Percentiles rank a stretch among this genome's conserved stretches.
These are phyloP conservation scores for Madurella fahalii DNA, from an alignment of 2,329 filamentous ascomycete species.

Conservation along the genomic window DNA sequence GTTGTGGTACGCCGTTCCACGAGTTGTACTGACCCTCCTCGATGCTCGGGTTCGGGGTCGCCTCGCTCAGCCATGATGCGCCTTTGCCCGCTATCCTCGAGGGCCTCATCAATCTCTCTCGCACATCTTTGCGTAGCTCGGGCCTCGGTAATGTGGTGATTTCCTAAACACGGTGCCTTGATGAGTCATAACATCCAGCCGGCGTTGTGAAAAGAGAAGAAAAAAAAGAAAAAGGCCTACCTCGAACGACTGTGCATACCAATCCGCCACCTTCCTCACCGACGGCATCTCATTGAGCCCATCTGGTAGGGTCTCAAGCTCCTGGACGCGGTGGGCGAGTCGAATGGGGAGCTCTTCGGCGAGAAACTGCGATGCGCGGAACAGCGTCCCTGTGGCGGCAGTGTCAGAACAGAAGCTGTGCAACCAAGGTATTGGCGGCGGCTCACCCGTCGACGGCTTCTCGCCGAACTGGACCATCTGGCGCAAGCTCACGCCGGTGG, in stretches of 20 bases:
- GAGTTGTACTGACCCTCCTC: constrained; percentile 75
- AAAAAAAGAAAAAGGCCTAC: constrained; percentile 53
- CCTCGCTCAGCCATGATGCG: constrained; percentile 66
- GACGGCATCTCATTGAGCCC: constrained; percentile 97
- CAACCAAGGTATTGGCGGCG: background rate
- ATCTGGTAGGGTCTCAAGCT: constrained; percentile 87
- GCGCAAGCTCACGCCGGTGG: constrained; percentile 89
- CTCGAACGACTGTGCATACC: constrained; percentile 99
- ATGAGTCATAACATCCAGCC: constrained; percentile 30
- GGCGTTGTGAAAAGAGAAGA: background rate
- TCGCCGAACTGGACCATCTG: constrained; percentile 99
- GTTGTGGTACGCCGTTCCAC: constrained; percentile 41
- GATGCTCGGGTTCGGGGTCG: constrained; percentile 87
- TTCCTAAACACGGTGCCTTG: constrained; percentile 55
- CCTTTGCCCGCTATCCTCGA: constrained; percentile 53
- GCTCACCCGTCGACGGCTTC: constrained; percentile 79
- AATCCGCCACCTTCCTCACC: constrained; percentile 89
- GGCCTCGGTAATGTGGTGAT: constrained; percentile 84
- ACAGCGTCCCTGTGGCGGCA: constrained; percentile 69
- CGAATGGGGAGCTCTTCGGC: constrained; percentile 97
- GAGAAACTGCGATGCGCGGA: constrained; percentile 95
- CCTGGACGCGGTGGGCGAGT: constrained; percentile 91
- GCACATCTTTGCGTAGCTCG: constrained; percentile 68
- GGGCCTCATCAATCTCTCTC: constrained; percentile 71
- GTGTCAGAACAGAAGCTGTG: constrained; percentile 8